Evolutionary conservation across 2,329 filamentous ascomycete genomes (phyloP).

Genomic region (Colletotrichum sp.): DNA sequence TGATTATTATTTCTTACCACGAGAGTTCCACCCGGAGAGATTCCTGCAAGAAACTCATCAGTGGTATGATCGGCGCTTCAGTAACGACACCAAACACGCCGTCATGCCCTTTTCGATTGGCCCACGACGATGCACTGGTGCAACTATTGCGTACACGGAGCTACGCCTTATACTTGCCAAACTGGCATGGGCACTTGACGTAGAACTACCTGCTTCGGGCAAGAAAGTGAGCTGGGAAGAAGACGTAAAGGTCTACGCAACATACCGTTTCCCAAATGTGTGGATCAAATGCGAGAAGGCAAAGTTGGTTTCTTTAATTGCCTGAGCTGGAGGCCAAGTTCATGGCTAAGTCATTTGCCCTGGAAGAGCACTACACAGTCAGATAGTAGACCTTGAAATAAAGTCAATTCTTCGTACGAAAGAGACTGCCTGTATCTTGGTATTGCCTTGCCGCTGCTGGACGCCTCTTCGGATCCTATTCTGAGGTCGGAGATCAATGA

Average conservation of each 20-base stretch:
- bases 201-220: neutral
- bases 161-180: neutral
- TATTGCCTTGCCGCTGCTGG: no score
- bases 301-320: neutral
- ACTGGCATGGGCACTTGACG: neutral
- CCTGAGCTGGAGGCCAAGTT: no score
- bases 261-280: neutral
- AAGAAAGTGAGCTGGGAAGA: neutral
- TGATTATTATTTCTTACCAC: neutral
- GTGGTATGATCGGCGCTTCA: neutral
- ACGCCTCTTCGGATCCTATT: no score
- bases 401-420: no score
- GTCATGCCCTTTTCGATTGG: neutral
- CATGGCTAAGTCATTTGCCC: no score
- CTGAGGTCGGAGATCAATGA: no score
- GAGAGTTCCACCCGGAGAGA: neutral
- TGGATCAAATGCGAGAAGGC: neutral
- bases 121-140: neutral
- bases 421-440: no score
- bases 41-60: neutral
- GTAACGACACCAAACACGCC: neutral
- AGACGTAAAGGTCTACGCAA: neutral
- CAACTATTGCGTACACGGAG: neutral
- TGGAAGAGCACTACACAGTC: no score
- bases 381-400: no score